Conservation (phyloP, 2,329 filamentous ascomycete genomes). For the Pleomassaria siparia region DNA sequence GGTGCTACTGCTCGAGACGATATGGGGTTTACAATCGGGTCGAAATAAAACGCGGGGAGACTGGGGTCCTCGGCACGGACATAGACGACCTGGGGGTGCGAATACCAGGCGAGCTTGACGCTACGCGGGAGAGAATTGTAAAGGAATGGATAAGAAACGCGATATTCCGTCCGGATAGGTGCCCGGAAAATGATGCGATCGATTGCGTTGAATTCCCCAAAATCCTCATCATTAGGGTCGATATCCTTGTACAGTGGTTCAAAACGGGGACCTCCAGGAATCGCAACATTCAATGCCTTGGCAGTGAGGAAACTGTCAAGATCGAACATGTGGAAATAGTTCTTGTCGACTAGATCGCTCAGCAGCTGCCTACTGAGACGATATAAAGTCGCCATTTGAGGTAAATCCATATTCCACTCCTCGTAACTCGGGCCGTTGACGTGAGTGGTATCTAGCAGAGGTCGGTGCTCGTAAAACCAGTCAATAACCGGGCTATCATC, state of each 20-base stretch:
- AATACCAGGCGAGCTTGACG: conserved; percentile 91
- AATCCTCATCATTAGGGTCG: conserved; percentile 97
- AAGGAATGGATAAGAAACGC: conserved; percentile 89
- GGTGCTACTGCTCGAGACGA: conserved; percentile 91
- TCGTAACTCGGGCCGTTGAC: conserved; percentile 98
- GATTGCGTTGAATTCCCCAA: conserved; percentile 99
- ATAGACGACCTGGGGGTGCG: conserved; percentile 89
- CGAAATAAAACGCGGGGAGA: conserved; percentile 95
- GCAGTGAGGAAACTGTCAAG: conserved; percentile 92
- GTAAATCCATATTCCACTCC: conserved; percentile 86
- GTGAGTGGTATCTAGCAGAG: conserved; percentile 85
- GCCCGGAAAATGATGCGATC: conserved; percentile 98
- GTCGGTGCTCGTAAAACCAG: conserved; percentile 96
- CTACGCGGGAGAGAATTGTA: conserved; percentile 97
- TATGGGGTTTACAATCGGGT: conserved; percentile 96
- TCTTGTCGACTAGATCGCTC: conserved; percentile 90
- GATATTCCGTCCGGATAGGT: conserved; percentile 91
- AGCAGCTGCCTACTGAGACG: conserved; percentile 87
- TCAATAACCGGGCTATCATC: conserved; percentile 91
- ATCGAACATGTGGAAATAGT: conserved; percentile 98
- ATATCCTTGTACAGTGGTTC: conserved; percentile 98
- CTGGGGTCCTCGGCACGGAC: conserved; percentile 83
- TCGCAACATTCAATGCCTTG: conserved; percentile 94
- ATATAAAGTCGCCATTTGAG: conserved; percentile 95
- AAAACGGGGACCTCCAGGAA: conserved; percentile 95